phyloP scores from a whole-genome alignment of 352 stramenopile species.

The Blastocystis sp. region DNA sequence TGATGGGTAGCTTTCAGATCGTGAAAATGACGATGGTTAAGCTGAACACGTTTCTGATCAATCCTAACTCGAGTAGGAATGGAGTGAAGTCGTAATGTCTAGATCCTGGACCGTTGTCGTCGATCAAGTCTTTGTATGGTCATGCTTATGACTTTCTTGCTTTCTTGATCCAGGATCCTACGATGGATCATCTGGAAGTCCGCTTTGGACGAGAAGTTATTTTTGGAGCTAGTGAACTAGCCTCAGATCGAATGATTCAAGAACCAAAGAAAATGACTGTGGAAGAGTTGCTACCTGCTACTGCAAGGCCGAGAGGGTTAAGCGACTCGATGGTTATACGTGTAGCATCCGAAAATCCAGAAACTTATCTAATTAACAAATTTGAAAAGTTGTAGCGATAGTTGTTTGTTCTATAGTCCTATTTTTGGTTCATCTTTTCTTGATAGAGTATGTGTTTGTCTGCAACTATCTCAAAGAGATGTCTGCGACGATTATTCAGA shows the following conservation, averaged over 20 bases:
- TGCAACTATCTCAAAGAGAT: not conserved
- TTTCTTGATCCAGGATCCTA: conserved; percentile 15
- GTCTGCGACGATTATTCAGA: not conserved
- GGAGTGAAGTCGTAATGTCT: not conserved
- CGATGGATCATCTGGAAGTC: conserved; percentile 53
- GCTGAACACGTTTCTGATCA: conserved; percentile 15
- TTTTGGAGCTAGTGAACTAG: not conserved
- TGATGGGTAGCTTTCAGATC: conserved; percentile 32
- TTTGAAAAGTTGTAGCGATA: not conserved
- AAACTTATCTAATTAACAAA: not conserved
- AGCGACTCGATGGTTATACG: conserved; percentile 10
- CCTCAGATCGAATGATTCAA: not conserved
- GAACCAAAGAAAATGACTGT: not conserved
- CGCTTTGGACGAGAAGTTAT: conserved; percentile 42
- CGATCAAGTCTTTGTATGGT: not conserved
- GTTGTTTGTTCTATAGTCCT: not conserved
- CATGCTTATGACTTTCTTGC: conserved; percentile 27
- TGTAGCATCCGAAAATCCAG: not conserved
- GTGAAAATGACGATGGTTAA: conserved; percentile 45
- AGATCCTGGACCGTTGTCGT: conserved; percentile 5
- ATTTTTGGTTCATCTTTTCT: no score
- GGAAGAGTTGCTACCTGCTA: not conserved
- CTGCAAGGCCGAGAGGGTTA: conserved; percentile 21
- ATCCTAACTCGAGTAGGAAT: conserved; percentile 35
- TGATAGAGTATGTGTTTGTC: no score